Conservation (phyloP, 1,139 yeast species). For the Debaryomycetaceae sp. region DNA sequence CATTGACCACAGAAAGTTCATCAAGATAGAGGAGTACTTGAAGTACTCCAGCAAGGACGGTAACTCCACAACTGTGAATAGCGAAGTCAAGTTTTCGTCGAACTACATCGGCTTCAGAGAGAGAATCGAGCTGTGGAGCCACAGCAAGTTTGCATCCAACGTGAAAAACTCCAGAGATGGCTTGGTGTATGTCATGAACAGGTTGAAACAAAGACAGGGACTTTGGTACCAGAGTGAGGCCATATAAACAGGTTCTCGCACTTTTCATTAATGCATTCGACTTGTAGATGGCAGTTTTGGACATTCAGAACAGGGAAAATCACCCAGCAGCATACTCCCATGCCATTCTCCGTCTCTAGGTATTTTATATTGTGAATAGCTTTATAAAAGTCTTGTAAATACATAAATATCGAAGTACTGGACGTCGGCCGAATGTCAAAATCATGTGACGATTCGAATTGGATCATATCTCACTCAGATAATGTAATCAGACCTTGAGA, state of each 20-base stretch:
- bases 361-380: neutral
- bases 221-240: constrained; percentile 2
- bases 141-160: constrained; percentile 64
- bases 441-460: neutral
- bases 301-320: too few species aligned
- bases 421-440: neutral
- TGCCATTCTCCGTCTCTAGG: too few species aligned
- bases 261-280: neutral
- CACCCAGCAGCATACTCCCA: too few species aligned
- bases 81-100: constrained; percentile 68
- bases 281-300: neutral
- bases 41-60: constrained; percentile 29
- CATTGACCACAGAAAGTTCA: constrained; percentile 77
- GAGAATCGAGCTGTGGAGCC: constrained; percentile 82
- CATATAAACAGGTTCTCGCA: neutral
- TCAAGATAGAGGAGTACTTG: constrained; percentile 77
- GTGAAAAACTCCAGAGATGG: constrained; percentile 68
- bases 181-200: constrained; percentile 73
- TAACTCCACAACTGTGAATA: constrained; percentile 36
- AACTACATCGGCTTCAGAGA: constrained; percentile 69
- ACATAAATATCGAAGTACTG: neutral
- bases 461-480: neutral
- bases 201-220: constrained; percentile 20
- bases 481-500: neutral
- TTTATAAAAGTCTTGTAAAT: neutral